phyloP scores from a whole-genome alignment of 2,329 filamentous ascomycete species.

The Neofusicoccum parvum region DNA sequence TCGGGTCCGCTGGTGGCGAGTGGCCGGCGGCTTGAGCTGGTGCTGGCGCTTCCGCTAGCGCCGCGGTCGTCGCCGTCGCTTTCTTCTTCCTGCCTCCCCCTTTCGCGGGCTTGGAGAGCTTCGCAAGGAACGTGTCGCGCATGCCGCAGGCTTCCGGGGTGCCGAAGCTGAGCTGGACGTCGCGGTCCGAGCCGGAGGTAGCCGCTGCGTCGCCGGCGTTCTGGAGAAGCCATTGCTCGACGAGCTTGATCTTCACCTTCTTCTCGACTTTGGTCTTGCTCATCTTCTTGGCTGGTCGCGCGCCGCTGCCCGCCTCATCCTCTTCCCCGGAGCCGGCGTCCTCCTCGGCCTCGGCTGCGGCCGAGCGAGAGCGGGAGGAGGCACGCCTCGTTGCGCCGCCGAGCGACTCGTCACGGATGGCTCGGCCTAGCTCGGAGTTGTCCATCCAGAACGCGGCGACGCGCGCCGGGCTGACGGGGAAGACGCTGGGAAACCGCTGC shows the following conservation, averaged over 20 bases:
- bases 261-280: slow-evolving; percentile 51
- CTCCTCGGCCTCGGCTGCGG: not conserved
- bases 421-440: slow-evolving; percentile 12
- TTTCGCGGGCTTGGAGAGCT: slow-evolving; percentile 14
- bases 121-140: slow-evolving; percentile 14
- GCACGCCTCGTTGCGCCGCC: not conserved
- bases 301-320: not conserved
- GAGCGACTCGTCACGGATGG: not conserved
- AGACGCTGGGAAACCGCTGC: slow-evolving; percentile 24
- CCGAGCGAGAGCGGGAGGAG: not conserved
- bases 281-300: slow-evolving; percentile 32
- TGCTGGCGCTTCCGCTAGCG: not conserved
- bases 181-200: not conserved
- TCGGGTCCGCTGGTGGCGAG: not conserved
- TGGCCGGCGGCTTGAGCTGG: not conserved
- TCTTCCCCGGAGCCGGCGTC: not conserved
- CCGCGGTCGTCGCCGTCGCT: not conserved
- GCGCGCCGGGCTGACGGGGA: slow-evolving; percentile 39
- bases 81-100: slow-evolving; percentile 14
- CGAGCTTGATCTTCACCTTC: slow-evolving; percentile 65
- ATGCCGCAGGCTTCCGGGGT: not conserved
- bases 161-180: slow-evolving; percentile 7
- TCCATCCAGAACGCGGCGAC: slow-evolving; percentile 40
- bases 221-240: slow-evolving; percentile 34
- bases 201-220: not conserved